A percentile compares a stretch with the other conserved stretches of the same genome.
phyloP scores from a whole-genome alignment of 225 moss, liverwort and hornwort genomes.

The Straminergon stramineum region DNA sequence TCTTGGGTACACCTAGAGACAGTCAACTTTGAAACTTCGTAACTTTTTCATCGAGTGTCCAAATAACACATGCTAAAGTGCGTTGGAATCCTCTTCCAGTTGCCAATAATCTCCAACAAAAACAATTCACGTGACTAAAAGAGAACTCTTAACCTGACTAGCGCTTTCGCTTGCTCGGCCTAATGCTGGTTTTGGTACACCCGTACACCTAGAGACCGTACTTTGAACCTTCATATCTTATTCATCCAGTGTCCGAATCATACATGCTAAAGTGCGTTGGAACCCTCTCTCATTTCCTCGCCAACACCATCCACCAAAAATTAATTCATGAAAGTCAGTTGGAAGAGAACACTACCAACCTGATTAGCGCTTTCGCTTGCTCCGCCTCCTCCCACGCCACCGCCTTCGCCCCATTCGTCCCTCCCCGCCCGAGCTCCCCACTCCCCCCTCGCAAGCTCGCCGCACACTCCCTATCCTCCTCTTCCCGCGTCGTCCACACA shows the following conservation, averaged over 20 bases:
- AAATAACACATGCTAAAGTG: not conserved
- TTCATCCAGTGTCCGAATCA: not conserved
- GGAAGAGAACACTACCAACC: not conserved
- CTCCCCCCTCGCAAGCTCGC: conserved; percentile 20
- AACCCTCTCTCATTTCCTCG: not conserved
- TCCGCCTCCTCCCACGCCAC: conserved; percentile 29
- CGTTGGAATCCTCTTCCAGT: not conserved
- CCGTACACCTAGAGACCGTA: not conserved
- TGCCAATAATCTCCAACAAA: not conserved
- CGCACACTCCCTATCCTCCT: conserved; percentile 27
- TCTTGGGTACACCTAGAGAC: not conserved
- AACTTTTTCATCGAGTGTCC: too few relatives aligned
- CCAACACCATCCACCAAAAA: not conserved
- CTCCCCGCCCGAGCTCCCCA: not conserved
- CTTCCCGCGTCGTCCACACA: conserved; percentile 37
- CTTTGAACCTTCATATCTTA: not conserved
- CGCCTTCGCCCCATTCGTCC: conserved; percentile 4
- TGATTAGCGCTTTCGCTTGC: conserved; percentile 17
- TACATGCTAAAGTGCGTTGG: not conserved
- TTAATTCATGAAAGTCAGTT: not conserved
- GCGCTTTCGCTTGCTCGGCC: not conserved
- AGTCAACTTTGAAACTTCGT: not conserved
- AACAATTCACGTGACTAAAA: not conserved
- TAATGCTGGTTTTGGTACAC: not conserved
- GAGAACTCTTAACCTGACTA: not conserved